These are phyloP conservation scores for Sugiyamaella sp. DNA, from an alignment of 1,139 yeast genomes.

Conservation along the genomic window DNA sequence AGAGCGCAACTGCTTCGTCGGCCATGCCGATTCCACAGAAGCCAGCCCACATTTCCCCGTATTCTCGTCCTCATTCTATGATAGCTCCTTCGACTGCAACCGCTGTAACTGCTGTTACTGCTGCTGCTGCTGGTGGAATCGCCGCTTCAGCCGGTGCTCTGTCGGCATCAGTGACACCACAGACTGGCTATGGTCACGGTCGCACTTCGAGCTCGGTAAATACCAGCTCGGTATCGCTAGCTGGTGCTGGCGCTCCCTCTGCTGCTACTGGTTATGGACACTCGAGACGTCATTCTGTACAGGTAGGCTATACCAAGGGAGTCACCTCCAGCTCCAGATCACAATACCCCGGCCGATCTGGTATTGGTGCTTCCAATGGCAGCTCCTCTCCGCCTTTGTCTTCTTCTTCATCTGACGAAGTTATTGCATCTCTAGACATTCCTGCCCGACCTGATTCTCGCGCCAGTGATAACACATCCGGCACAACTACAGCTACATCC, in stretches of 20 bases:
- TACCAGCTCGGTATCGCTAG: constrained; percentile 15
- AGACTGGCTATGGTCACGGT: constrained; percentile 8
- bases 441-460: constrained; percentile 27
- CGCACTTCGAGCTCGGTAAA: constrained; percentile 18
- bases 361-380: not conserved
- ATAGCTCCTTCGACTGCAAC: constrained; percentile 9
- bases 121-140: constrained; percentile 6
- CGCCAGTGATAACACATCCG: constrained; percentile 9
- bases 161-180: not conserved
- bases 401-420: constrained; percentile 30
- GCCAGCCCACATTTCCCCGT: not conserved
- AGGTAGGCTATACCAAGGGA: constrained; percentile 34
- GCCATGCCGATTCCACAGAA: not conserved
- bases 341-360: constrained; percentile 16
- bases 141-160: constrained; percentile 7
- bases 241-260: constrained; percentile 14
- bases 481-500: not conserved
- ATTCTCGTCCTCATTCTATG: constrained; percentile 20
- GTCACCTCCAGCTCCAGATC: constrained; percentile 24
- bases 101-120: constrained; percentile 13
- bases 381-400: constrained; percentile 20
- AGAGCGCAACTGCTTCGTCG: constrained; percentile 3
- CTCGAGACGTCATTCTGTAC: constrained; percentile 37
- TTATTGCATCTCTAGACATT: constrained; percentile 32
- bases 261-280: constrained; percentile 24